These are phyloP conservation scores for Gardenia jasminoides DNA, from an alignment of 257 asterid species.

Conservation along the genomic window DNA sequence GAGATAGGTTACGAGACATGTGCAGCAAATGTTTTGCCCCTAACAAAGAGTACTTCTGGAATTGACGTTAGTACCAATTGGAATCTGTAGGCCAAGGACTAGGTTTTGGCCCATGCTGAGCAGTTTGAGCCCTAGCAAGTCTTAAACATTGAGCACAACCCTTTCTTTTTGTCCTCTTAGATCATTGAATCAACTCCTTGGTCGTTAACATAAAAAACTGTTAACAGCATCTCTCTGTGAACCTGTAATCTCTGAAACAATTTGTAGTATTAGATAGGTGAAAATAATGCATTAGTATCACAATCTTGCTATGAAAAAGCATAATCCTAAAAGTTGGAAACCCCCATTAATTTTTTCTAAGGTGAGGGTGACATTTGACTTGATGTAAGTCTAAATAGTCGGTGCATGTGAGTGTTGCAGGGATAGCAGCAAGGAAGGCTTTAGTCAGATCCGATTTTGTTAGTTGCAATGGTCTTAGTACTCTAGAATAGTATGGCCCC, in stretches of 20 bases:
- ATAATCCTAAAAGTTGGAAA: too few relatives aligned
- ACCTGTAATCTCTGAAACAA: neutral
- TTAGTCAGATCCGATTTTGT: conserved; percentile 38
- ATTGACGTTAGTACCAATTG: neutral
- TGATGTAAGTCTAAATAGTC: conserved; percentile 20
- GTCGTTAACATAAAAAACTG: neutral
- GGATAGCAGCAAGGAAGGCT: conserved; percentile 26
- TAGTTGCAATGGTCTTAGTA: conserved; percentile 19
- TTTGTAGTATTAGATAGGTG: neutral
- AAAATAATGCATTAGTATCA: neutral
- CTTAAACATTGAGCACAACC: neutral
- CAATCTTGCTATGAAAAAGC: too few relatives aligned
- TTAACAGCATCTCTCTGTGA: neutral
- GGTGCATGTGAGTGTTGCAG: conserved; percentile 59
- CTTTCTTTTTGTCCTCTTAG: too few relatives aligned
- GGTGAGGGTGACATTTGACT: conserved; percentile 11
- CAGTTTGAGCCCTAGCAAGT: neutral
- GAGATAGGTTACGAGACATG: too few relatives aligned
- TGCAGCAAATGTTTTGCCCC: neutral
- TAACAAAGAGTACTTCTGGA: too few relatives aligned
- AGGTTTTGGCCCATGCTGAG: neutral
- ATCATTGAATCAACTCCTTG: neutral
- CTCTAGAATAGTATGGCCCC: conserved; percentile 6
- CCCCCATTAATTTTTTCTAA: too few relatives aligned
- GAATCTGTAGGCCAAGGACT: neutral